Percentiles rank a stretch among this genome's conserved stretches.
These are phyloP conservation scores for Hypoxylon rickii DNA, from an alignment of 495 filamentous ascomycete species.

Conservation along the genomic window DNA sequence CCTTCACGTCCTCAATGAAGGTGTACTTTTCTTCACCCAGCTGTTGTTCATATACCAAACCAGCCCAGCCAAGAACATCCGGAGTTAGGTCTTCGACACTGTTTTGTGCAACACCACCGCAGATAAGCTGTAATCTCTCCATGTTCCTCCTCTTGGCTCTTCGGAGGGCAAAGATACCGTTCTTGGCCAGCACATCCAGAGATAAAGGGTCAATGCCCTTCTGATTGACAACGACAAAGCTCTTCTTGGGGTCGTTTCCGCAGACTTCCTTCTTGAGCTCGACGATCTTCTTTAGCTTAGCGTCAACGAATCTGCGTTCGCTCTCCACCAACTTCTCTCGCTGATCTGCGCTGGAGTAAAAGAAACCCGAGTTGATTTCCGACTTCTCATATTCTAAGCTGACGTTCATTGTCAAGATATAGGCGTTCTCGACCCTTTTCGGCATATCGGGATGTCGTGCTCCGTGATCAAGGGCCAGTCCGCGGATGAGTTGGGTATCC, in stretches of 20 bases:
- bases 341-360: conserved; percentile 96
- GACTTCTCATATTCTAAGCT: conserved; percentile 98
- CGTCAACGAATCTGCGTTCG: conserved; percentile 92
- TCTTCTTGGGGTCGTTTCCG: conserved; percentile 90
- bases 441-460: conserved; percentile 98
- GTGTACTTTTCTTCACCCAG: conserved; percentile 99
- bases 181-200: conserved; percentile 94
- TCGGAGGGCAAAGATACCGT: conserved; percentile 91
- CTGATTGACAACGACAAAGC: conserved; percentile 98
- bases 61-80: conserved; percentile 93
- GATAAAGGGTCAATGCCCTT: conserved; percentile 98
- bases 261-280: conserved; percentile 98
- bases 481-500: conserved; percentile 93
- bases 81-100: conserved; percentile 91
- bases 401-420: conserved; percentile 93
- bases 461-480: conserved; percentile 92
- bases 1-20: conserved; percentile 97
- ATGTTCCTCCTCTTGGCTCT: conserved; percentile 97
- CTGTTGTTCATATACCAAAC: conserved; percentile 94
- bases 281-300: conserved; percentile 96
- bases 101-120: conserved; percentile 89
- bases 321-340: conserved; percentile 97
- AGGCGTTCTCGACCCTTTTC: conserved; percentile 92
- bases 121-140: conserved; percentile 94
- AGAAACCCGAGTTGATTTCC: conserved; percentile 98